Evolutionary conservation across 192 early-diverging fungal genomes (phyloP).

Genomic region (Rhizophlyctis rosea): DNA sequence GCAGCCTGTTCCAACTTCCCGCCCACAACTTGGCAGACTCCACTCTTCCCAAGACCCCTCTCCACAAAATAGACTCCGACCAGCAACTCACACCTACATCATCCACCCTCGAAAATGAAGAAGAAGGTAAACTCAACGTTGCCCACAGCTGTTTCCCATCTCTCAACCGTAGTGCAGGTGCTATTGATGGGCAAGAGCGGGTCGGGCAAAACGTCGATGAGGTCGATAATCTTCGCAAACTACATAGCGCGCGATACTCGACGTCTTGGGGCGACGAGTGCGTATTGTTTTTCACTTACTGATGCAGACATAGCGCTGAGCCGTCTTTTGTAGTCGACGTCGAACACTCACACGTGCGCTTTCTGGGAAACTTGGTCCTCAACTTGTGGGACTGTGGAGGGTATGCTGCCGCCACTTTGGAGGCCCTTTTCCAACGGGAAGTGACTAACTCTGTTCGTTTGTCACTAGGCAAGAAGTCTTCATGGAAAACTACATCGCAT

Average conservation of each 20-base stretch:
- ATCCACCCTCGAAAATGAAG: too few species aligned
- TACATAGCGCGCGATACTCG: constrained; percentile 94
- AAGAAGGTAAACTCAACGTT: too few species aligned
- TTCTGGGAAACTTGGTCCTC: constrained; percentile 92
- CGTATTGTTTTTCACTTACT: constrained; percentile 4
- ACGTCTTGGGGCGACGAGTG: constrained; percentile 92
- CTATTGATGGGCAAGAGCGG: constrained; percentile 97
- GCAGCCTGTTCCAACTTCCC: too few species aligned
- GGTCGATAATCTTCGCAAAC: constrained; percentile 97
- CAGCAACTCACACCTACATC: too few species aligned
- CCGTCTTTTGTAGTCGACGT: constrained; percentile 73
- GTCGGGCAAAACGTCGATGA: constrained; percentile 98
- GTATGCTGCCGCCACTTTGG: constrained; percentile 10
- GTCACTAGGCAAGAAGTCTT: constrained; percentile 79
- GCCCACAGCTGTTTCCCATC: too few species aligned
- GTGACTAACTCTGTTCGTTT: constrained; percentile 6
- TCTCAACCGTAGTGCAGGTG: too few species aligned
- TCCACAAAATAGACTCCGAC: too few species aligned
- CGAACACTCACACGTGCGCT: constrained; percentile 92
- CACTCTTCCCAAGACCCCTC: too few species aligned
- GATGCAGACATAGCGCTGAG: background rate
- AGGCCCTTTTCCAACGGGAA: background rate
- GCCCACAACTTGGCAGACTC: too few species aligned
- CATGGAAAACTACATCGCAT: constrained; percentile 94
- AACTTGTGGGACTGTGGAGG: constrained; percentile 88